Percentiles rank a stretch among this genome's conserved stretches.
Evolutionary conservation across 2,329 filamentous ascomycete species (phyloP).

Genomic region (Cytospora piceae): DNA sequence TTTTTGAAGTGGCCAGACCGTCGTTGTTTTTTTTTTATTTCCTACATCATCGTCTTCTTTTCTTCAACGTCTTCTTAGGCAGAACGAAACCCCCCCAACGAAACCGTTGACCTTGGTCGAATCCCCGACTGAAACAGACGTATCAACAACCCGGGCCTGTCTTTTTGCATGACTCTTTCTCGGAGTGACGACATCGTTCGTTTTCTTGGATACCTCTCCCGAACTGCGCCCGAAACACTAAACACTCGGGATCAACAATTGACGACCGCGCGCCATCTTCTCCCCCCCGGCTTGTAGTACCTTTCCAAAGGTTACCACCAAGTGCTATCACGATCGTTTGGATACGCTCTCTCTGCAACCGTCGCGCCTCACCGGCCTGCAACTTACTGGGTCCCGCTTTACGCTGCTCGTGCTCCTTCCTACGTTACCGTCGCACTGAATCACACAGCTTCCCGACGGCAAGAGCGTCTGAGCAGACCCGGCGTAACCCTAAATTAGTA

Average conservation of each 20-base stretch:
- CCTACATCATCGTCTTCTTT: background rate
- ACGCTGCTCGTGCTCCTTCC: slow-evolving; percentile 11
- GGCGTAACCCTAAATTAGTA: slow-evolving; percentile 21
- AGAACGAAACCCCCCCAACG: background rate
- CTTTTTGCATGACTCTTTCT: slow-evolving; percentile 21
- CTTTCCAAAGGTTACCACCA: slow-evolving; percentile 16
- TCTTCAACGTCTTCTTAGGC: background rate
- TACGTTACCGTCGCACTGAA: slow-evolving; percentile 24
- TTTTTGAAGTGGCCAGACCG: slow-evolving; percentile 2
- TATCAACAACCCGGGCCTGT: slow-evolving; percentile 10
- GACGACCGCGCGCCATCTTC: slow-evolving; percentile 2
- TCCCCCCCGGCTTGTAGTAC: slow-evolving; percentile 5
- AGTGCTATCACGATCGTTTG: slow-evolving; percentile 15
- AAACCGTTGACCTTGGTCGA: slow-evolving; percentile 7
- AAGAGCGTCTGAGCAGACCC: slow-evolving; percentile 23
- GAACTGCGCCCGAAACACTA: slow-evolving; percentile 17
- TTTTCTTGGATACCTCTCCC: slow-evolving; percentile 19
- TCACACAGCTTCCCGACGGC: slow-evolving; percentile 26
- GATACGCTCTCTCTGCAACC: background rate
- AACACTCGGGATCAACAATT: slow-evolving; percentile 4
- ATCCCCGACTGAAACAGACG: slow-evolving; percentile 16
- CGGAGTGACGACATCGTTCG: slow-evolving; percentile 24
- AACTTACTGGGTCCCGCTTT: slow-evolving; percentile 2
- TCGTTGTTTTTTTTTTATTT: background rate
- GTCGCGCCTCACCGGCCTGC: background rate